Conservation (phyloP, 208 protist genomes). For the Leishmania arabica region DNA sequence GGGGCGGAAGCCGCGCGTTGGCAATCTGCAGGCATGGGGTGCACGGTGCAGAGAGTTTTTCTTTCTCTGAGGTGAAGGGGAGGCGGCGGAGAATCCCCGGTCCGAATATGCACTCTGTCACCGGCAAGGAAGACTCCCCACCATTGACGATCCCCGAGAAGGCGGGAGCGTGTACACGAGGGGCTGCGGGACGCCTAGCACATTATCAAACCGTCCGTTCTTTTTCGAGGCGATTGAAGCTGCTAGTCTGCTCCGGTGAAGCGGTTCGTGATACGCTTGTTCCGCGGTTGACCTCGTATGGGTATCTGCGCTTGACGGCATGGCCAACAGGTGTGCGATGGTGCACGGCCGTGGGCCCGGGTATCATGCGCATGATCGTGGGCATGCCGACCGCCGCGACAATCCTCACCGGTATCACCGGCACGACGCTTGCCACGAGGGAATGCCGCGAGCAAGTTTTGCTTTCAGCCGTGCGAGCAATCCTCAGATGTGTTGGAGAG, state of each 20-base stretch:
- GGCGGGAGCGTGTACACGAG: not conserved
- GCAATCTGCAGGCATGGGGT: not conserved
- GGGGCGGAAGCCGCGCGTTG: not conserved
- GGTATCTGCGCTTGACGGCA: not conserved
- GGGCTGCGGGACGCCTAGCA: not conserved
- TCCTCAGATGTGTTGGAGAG: not conserved
- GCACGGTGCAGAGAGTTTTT: not conserved
- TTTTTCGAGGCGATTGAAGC: not conserved
- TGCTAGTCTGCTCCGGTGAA: not conserved
- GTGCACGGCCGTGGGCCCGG: slow-evolving; percentile 1
- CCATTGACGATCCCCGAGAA: not conserved
- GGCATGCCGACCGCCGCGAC: not conserved
- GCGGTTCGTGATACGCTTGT: not conserved
- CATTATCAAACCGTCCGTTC: not conserved
- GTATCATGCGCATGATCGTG: not conserved
- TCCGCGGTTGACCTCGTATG: not conserved
- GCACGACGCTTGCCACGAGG: not conserved
- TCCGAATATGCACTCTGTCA: slow-evolving; percentile 6
- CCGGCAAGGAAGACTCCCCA: not conserved
- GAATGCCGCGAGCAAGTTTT: not conserved
- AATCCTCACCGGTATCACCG: not conserved
- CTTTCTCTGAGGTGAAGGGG: not conserved
- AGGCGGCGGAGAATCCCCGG: slow-evolving; percentile 29
- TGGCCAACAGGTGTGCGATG: slow-evolving; percentile 20
- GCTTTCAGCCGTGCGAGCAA: slow-evolving; percentile 1